These are phyloP conservation scores for Uronychia binucleata DNA, from an alignment of 73 alveolate genomes.

Conservation along the genomic window DNA sequence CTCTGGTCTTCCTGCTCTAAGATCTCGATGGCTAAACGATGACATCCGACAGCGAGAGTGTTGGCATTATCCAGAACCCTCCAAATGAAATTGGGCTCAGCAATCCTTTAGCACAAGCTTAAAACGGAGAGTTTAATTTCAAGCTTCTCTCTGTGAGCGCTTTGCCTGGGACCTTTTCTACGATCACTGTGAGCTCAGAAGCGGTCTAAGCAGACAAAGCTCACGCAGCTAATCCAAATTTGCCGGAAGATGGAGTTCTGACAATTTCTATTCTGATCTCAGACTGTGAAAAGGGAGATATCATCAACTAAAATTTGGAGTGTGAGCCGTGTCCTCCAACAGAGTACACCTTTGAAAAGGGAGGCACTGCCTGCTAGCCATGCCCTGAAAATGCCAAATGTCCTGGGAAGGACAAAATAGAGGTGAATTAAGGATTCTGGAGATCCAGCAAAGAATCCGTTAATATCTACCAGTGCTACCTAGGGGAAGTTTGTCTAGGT, in stretches of 20 bases:
- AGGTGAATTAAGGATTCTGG: constrained; percentile 57
- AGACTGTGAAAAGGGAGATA: not conserved
- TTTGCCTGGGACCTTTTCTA: not conserved
- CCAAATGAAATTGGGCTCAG: not conserved
- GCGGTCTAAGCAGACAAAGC: not conserved
- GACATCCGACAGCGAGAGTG: not conserved
- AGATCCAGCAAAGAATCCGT: constrained; percentile 28
- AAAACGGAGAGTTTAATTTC: not conserved
- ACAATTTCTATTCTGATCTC: not conserved
- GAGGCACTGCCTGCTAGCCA: constrained; percentile 5
- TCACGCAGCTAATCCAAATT: not conserved
- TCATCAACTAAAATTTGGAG: not conserved
- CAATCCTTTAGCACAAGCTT: not conserved
- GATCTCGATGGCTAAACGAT: not conserved
- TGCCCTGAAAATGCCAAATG: constrained; percentile 54
- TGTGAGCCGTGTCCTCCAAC: not conserved
- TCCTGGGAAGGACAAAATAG: constrained; percentile 46
- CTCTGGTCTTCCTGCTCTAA: not conserved
- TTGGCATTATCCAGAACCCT: not conserved
- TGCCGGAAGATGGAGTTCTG: not conserved
- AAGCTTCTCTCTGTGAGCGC: not conserved
- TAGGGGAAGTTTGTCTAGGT: constrained; percentile 41
- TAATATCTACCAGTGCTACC: constrained; percentile 25
- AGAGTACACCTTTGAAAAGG: not conserved
- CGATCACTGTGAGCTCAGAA: not conserved